Base-by-base conservation (phyloP, 768 basidiomycete species). In the Sarcomyxa edulis region DNA sequence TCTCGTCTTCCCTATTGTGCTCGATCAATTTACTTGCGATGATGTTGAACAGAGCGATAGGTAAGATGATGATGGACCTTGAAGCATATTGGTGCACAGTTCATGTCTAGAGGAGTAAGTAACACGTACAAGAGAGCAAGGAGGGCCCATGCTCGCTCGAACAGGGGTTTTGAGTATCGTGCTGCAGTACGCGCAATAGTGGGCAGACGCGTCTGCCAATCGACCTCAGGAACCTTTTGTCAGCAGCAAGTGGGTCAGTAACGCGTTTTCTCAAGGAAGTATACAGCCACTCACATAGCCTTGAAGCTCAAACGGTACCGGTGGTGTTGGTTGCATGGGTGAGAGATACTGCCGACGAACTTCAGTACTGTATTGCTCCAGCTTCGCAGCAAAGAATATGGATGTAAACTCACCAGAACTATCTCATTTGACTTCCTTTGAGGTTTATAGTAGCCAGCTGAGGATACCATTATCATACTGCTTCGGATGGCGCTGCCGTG, bases 81-180 rank as follows among this genome's bases (percentile, higher is more conserved):
- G 7, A 31, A 22, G 33, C 8, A 8, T 6, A 18, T n/a, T 8
- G 9, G 29, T 27, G 32, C 15, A 31, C 16, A 38, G 19, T 14
- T 20, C 24, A 12, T 15, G 22, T 23, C 11, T 34, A 18, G n/a
- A 23, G 27, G 12, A 16, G 15, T 12, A 27, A 37, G 15, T 15
- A 37, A 3, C 10, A 55, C 68, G 15, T 46, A 76, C 75, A 66
- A 25, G 19, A 75, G 28, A 25, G 54, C 54, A 39, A 65, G n/a
- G 14, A 60, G 12, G 10, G 65, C 42, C 60, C 68, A 77, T 29
- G 59, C 39, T 16, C 64, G 53, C 44, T 78, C 76, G 40, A 78
- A 55, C 10, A 51, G 41, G 5, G 69, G 71, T 35, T 66, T 65
- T 46, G 64, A 57, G 48, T 67, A 74, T 5, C 57, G 63, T 9